phyloP scores from a whole-genome alignment of 768 basidiomycete species.

The Termitomyces sp. region DNA sequence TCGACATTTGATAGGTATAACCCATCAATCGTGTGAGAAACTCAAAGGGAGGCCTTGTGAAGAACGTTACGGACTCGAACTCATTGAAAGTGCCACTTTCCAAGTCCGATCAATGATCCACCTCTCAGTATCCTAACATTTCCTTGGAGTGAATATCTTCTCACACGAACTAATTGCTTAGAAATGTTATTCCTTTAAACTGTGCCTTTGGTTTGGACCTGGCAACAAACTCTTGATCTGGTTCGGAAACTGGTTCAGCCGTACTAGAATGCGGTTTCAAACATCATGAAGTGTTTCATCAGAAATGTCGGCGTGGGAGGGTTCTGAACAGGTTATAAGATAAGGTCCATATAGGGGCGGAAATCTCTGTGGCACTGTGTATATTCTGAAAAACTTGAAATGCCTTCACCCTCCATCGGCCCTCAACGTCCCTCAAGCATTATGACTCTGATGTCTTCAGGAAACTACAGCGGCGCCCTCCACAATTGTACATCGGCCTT shows the following conservation, averaged over 20 bases:
- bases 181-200: not conserved
- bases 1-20: not conserved
- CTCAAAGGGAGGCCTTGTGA: not conserved
- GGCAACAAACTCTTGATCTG: not conserved
- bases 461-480: conserved; percentile 14
- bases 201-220: not conserved
- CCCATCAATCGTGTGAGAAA: not conserved
- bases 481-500: conserved; percentile 12
- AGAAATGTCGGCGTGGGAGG: conserved; percentile 1
- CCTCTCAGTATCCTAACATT: too few relatives aligned
- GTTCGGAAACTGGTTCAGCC: not conserved
- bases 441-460: conserved; percentile 7
- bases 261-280: not conserved
- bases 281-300: not conserved
- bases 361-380: not conserved
- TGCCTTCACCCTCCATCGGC: conserved; percentile 3
- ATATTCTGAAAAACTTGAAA: not conserved
- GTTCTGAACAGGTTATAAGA: not conserved
- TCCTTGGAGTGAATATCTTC: not conserved
- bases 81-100: not conserved
- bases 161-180: not conserved
- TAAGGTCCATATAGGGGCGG: not conserved
- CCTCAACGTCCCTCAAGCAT: conserved; percentile 1
- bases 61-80: not conserved
- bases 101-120: not conserved